A percentile compares a stretch with the other conserved stretches of the same genome.
These are phyloP conservation scores for Yarrowia sp. DNA, from an alignment of 805 yeast species.

Conservation along the genomic window DNA sequence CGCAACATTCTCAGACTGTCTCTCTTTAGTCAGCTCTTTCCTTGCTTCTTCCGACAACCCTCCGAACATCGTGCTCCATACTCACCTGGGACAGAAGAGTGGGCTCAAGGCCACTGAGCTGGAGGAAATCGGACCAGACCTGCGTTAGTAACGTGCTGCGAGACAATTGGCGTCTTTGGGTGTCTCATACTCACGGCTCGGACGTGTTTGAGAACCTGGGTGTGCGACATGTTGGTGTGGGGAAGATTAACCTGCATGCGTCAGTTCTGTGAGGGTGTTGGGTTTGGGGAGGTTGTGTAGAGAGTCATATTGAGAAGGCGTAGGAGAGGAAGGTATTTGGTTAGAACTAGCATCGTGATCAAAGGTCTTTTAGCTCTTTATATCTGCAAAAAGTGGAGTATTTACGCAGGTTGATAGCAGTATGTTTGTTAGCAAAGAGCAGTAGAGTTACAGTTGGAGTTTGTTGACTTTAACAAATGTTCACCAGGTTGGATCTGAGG, in stretches of 20 bases:
- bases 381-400: too few species aligned
- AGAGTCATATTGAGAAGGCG: too few species aligned
- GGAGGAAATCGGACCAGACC: conserved; percentile 38
- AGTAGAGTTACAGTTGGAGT: too few species aligned
- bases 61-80: neutral
- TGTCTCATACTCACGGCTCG: conserved; percentile 3
- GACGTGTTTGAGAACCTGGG: conserved; percentile 24
- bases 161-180: neutral
- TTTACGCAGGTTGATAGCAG: too few species aligned
- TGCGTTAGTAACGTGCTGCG: neutral
- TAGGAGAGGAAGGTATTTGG: too few species aligned
- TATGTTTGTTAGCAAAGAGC: too few species aligned
- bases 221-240: conserved; percentile 20
- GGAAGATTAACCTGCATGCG: conserved; percentile 1
- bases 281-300: neutral
- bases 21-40: neutral
- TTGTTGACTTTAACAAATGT: too few species aligned
- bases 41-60: neutral
- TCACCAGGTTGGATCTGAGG: too few species aligned
- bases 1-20: too few species aligned
- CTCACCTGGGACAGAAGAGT: conserved; percentile 34
- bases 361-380: too few species aligned
- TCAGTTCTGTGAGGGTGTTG: neutral
- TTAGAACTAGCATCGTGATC: too few species aligned
- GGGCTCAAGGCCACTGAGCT: conserved; percentile 38